Evolutionary conservation across 495 filamentous ascomycete species (phyloP), one percentile per base, ranked within the genome.

Genomic region (Evansstolkia leycettana): DNA sequence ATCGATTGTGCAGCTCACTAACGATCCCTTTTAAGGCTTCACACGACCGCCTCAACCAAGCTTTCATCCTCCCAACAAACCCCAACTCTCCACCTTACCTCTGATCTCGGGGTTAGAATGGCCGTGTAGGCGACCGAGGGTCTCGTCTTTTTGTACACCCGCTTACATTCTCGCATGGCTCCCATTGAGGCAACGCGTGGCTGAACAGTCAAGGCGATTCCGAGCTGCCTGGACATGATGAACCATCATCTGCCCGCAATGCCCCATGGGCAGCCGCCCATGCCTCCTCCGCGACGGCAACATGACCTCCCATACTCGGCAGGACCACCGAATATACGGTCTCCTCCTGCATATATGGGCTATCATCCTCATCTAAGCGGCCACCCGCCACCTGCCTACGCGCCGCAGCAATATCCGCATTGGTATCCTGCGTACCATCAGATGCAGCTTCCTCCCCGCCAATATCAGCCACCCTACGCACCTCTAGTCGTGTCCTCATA

Each of bases 201-300:
- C 42, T 57, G 37, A 56, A 52, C 46, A 39, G 52, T 56, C 48
- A 54, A 61, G 54, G 50, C 61, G 54, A 57, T 39, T 49, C 40
- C 46, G 38, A 51, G 42, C 34, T 55, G 55, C 49, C 55, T 48
- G 46, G 51, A 59, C 59, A 64, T 59, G 54, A 75, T 75, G 64
- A 75, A 72, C 51, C 63, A 67, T 46, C 65, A 72, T 47, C 46
- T 70, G 49, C 60, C 70, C 43, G 56, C 62, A 35, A 59, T 70
- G 56, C 61, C 66, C 43, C 69, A 67, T 60, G 67, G 66, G 59
- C 70, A 69, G 57, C 64, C 67, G 36, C 65, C 70, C 26, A 63
- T 72, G 50, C 62, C 64, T 31, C 54, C 59, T 37, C 57, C 60
- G 7, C 54, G 69, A 42, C 51, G 66, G 38, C 67, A 66, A 43